Percentiles rank a stretch among this genome's conserved stretches.
These are phyloP conservation scores for Hypoxylon cercidicola DNA, from an alignment of 495 filamentous ascomycete genomes.

Conservation along the genomic window DNA sequence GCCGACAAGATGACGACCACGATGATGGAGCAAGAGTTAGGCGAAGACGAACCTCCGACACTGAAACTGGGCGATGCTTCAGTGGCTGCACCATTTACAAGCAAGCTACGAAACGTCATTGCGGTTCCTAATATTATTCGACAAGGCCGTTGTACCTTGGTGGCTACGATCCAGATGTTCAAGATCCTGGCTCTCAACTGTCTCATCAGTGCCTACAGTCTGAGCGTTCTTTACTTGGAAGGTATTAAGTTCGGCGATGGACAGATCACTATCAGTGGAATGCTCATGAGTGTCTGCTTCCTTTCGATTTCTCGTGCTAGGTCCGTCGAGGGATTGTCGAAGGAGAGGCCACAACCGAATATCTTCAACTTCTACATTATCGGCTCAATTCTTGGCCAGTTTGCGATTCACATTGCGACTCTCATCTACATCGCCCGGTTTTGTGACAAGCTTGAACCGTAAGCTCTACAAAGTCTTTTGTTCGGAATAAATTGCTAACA, in stretches of 20 bases:
- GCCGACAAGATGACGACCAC: conserved; percentile 87
- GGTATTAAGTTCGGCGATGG: conserved; percentile 99
- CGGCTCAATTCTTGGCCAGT: conserved; percentile 95
- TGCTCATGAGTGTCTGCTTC: conserved; percentile 99
- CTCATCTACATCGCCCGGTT: conserved; percentile 93
- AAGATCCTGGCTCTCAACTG: conserved; percentile 99
- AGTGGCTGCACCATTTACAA: conserved; percentile 96
- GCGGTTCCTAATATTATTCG: conserved; percentile 98
- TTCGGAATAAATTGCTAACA: conserved; percentile 41
- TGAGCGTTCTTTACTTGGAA: conserved; percentile 95
- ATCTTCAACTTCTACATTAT: conserved; percentile 99
- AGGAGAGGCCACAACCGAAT: conserved; percentile 97
- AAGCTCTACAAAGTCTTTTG: conserved; percentile 51
- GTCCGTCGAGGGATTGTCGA: conserved; percentile 93
- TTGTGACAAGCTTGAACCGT: conserved; percentile 85
- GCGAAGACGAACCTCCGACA: conserved; percentile 90
- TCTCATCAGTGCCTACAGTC: conserved; percentile 96
- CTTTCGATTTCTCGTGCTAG: conserved; percentile 94
- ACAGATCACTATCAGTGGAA: conserved; percentile 97
- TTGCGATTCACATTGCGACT: conserved; percentile 93
- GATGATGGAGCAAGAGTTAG: conserved; percentile 91
- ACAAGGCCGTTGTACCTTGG: conserved; percentile 95
- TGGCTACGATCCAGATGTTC: conserved; percentile 99
- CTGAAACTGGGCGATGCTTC: conserved; percentile 99
- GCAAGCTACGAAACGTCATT: conserved; percentile 95